A percentile compares a stretch with the other conserved stretches of the same genome.
These are phyloP conservation scores for Ustilago esculenta DNA, from an alignment of 1,284 basidiomycete genomes.

Conservation along the genomic window DNA sequence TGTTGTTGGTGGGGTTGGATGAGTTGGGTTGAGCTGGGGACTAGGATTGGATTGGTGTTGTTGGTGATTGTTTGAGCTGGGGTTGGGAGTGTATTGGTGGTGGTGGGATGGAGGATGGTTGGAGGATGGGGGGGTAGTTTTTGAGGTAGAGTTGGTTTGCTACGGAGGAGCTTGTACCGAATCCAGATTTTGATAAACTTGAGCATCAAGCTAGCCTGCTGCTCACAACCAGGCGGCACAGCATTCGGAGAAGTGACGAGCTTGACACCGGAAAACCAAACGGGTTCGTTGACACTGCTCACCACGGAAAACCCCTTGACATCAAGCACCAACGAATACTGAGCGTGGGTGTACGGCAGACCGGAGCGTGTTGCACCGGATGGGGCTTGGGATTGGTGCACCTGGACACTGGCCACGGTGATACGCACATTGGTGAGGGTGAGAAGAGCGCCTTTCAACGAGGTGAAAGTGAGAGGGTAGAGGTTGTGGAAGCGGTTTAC, in stretches of 20 bases:
- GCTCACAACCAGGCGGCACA: conserved; percentile 1
- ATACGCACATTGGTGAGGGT: conserved; percentile 20
- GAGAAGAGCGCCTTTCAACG: conserved; percentile 31
- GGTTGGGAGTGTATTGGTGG: too few species aligned
- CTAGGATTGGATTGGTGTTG: too few species aligned
- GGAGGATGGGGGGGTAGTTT: too few species aligned
- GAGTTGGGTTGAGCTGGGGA: too few species aligned
- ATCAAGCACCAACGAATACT: conserved; percentile 29
- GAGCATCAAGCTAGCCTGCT: background rate
- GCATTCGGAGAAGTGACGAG: conserved; percentile 25
- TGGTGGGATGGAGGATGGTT: too few species aligned
- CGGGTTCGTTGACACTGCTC: conserved; percentile 18
- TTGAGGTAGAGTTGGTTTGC: too few species aligned
- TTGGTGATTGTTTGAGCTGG: conserved; percentile 33
- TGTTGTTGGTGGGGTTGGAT: too few species aligned
- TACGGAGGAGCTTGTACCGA: conserved; percentile 7
- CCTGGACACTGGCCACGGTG: conserved; percentile 7
- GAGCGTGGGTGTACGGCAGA: conserved; percentile 8
- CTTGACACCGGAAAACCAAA: conserved; percentile 29
- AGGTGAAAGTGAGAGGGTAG: conserved; percentile 20
- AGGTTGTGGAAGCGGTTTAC: conserved; percentile 10
- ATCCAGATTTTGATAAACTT: conserved; percentile 31
- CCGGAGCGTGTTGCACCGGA: background rate
- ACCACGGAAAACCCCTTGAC: conserved; percentile 34
- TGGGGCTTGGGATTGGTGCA: background rate